phyloP scores from a whole-genome alignment of 2,329 filamentous ascomycete genomes.

The Coleophoma crateriformis region DNA sequence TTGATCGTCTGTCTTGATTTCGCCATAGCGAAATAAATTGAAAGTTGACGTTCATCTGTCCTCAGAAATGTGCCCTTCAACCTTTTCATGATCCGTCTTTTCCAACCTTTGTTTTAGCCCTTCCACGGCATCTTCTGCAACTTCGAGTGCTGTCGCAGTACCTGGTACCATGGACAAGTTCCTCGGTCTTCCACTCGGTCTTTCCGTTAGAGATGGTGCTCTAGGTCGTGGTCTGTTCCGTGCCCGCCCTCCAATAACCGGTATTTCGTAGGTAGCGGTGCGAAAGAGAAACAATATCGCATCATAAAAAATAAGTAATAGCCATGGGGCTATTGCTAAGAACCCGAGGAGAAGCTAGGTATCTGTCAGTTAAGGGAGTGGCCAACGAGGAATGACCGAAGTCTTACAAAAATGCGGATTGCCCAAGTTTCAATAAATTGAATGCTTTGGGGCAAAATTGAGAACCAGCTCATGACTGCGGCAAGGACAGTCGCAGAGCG shows the following conservation, averaged over 20 bases:
- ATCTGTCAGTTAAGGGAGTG: not conserved
- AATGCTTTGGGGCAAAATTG: constrained; percentile 55
- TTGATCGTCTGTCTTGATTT: constrained; percentile 46
- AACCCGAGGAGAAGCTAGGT: constrained; percentile 53
- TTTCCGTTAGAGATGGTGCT: constrained; percentile 54
- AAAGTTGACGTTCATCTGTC: constrained; percentile 13
- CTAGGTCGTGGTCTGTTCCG: constrained; percentile 52
- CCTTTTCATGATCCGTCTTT: constrained; percentile 9
- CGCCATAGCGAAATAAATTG: constrained; percentile 7
- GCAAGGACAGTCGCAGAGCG: no score
- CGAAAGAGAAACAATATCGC: constrained; percentile 56
- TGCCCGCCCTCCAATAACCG: constrained; percentile 54
- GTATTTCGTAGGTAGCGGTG: constrained; percentile 50
- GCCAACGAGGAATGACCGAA: no score
- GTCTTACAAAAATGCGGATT: constrained; percentile 54
- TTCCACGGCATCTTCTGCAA: constrained; percentile 25
- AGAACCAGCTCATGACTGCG: constrained; percentile 54
- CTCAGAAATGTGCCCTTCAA: constrained; percentile 9
- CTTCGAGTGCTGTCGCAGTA: constrained; percentile 4
- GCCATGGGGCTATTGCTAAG: constrained; percentile 58
- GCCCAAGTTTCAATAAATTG: constrained; percentile 56
- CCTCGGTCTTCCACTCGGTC: constrained; percentile 41
- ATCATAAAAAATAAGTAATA: constrained; percentile 57
- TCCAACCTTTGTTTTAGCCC: constrained; percentile 12
- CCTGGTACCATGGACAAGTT: constrained; percentile 17